phyloP scores from a whole-genome alignment of 495 filamentous ascomycete species.

The Ramalina peruviana region DNA sequence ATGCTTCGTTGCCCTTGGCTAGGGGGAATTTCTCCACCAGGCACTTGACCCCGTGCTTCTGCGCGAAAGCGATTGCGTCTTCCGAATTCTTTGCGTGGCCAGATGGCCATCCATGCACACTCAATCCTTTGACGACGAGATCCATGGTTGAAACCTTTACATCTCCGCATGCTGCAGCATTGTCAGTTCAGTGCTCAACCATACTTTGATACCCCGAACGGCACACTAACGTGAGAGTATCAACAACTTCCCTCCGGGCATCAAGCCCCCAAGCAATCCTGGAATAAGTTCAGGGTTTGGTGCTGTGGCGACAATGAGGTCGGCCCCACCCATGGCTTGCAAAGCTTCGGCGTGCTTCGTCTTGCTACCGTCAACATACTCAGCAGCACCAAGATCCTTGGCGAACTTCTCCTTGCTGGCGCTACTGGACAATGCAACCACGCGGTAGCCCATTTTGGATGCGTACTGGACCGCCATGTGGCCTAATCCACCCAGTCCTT shows the following conservation, averaged over 20 bases:
- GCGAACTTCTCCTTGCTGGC: slow-evolving; percentile 44
- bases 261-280: slow-evolving; percentile 36
- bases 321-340: slow-evolving; percentile 42
- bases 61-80: slow-evolving; percentile 47
- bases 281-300: slow-evolving; percentile 39
- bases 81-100: slow-evolving; percentile 48
- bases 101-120: slow-evolving; percentile 44
- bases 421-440: slow-evolving; percentile 43
- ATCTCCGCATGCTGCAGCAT: slow-evolving; percentile 29
- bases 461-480: slow-evolving; percentile 55
- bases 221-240: slow-evolving; percentile 33
- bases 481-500: slow-evolving; percentile 51
- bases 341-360: slow-evolving; percentile 36
- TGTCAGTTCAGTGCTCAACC: neutral
- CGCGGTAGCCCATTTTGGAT: slow-evolving; percentile 46
- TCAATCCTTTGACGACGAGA: slow-evolving; percentile 35
- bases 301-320: slow-evolving; percentile 44
- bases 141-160: slow-evolving; percentile 35
- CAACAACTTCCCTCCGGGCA: slow-evolving; percentile 39
- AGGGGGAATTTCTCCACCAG: slow-evolving; percentile 49
- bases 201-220: neutral
- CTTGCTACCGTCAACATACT: slow-evolving; percentile 46
- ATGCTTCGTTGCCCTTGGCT: slow-evolving; percentile 34
- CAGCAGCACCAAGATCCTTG: slow-evolving; percentile 43
- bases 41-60: slow-evolving; percentile 42